Evolutionary conservation across 768 basidiomycete species (phyloP), one percentile per base, ranked within the genome.

Genomic region (Phanerochaete sordida): DNA sequence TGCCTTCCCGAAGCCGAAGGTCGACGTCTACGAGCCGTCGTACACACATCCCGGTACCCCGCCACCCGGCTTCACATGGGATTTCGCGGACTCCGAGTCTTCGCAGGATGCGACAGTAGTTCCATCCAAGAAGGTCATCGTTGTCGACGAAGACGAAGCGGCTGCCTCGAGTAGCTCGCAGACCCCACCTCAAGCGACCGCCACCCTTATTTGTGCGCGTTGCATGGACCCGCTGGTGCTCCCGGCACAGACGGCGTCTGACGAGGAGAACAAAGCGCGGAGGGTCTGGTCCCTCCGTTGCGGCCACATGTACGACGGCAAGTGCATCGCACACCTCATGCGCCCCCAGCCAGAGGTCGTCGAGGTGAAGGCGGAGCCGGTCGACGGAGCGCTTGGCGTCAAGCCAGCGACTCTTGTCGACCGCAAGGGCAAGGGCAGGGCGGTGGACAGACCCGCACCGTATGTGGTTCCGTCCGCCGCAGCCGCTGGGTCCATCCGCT

Each of bases 251-350:
- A 73, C 61, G 27, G 48, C 57, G 9, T 73, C 68, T 13, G 61
- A 63, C 26, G 71, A 68, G 15, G 84, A 83, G 35, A 76, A 73
- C 43, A 74, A 74, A 43, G 72, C 72, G 37, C 74, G 78, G 56
- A 79, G 81, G 45, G 73, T 92, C 8, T 92, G 89, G 90, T 84
- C 81, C 1, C 72, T 93, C 61, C 76, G 87, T 43, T 93, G 90
- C 55, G 90, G 90, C 0, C 91, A 93, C 68, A 71, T 93, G 65
- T 77, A 92, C 0, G 90, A 92, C 63, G 91, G 88, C 51, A 89
- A 87, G 69, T 93, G 90, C 64, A 72, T 87, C 1, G 79, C 79
- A 61, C 76, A 79, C 63, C 64, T 92, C 51, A 84, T 86, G 68
- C 71, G 75, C 35, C 87, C 84, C 1, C 33, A 31, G 9, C 16